Percentiles rank a stretch among this genome's conserved stretches.
phyloP scores from a whole-genome alignment of 2,329 filamentous ascomycete genomes.

The Aureobasidium sp. region DNA sequence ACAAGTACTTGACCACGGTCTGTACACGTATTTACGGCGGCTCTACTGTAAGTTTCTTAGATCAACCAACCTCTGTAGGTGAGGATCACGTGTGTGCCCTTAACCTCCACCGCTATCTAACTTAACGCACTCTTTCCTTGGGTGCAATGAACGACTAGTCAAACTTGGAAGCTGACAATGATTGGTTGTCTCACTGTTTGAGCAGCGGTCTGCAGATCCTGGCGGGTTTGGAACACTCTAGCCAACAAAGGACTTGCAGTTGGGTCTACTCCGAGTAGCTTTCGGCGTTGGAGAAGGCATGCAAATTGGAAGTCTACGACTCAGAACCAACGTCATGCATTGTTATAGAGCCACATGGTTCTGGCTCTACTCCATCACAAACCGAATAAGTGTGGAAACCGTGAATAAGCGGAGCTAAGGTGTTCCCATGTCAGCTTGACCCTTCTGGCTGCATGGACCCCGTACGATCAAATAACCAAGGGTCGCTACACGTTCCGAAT shows the following conservation, averaged over 20 bases:
- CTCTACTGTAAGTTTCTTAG: neutral
- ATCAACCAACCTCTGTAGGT: neutral
- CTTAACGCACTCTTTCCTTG: neutral
- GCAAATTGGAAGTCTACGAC: neutral
- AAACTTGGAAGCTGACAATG: neutral
- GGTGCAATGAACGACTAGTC: neutral
- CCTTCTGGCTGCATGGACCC: neutral
- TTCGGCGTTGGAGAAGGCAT: neutral
- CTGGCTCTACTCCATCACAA: neutral
- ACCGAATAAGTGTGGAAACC: no score
- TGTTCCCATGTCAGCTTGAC: neutral
- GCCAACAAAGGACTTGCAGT: neutral
- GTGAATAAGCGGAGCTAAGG: no score
- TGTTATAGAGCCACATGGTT: neutral
- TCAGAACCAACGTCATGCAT: neutral
- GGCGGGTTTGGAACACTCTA: neutral
- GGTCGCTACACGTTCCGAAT: conserved; percentile 5
- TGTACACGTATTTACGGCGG: neutral
- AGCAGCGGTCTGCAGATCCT: neutral
- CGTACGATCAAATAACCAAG: neutral
- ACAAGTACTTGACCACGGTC: neutral
- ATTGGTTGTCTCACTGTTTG: neutral
- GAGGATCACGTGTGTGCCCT: neutral
- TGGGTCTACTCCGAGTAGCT: neutral
- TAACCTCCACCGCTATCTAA: neutral